Percentiles rank a stretch among this genome's conserved stretches.
These are phyloP conservation scores for Raffaelea albimanens DNA, from an alignment of 2,329 filamentous ascomycete genomes.

Conservation along the genomic window DNA sequence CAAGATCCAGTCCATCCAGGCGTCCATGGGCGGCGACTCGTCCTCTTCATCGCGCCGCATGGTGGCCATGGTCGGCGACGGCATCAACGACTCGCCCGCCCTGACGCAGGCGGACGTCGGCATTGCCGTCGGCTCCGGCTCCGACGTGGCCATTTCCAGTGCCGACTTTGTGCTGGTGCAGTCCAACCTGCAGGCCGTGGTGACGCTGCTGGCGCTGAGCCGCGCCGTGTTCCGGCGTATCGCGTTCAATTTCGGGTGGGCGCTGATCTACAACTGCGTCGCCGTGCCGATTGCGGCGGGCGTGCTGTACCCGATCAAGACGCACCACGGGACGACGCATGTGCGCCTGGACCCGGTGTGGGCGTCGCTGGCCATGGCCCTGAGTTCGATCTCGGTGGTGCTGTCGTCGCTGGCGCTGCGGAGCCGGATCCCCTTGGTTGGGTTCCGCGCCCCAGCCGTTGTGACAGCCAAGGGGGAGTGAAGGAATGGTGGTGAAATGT, in stretches of 20 bases:
- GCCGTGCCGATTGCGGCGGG: conserved; percentile 76
- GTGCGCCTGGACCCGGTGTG: conserved; percentile 67
- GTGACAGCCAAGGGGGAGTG: neutral
- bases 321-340: conserved; percentile 35
- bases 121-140: conserved; percentile 75
- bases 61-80: conserved; percentile 81
- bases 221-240: conserved; percentile 66
- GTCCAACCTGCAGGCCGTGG: conserved; percentile 53
- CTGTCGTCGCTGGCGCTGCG: conserved; percentile 68
- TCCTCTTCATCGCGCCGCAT: conserved; percentile 30
- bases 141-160: conserved; percentile 72
- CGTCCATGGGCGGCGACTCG: conserved; percentile 26
- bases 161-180: conserved; percentile 76
- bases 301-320: conserved; percentile 54
- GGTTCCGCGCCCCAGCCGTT: conserved; percentile 27
- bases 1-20: conserved; percentile 56
- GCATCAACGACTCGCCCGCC: conserved; percentile 82
- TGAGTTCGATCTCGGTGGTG: conserved; percentile 85
- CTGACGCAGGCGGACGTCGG: conserved; percentile 73
- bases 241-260: conserved; percentile 80
- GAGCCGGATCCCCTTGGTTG: conserved; percentile 31
- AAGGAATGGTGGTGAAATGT: neutral
- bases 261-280: conserved; percentile 69
- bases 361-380: conserved; percentile 86
- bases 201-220: conserved; percentile 65